Evolutionary conservation across 2,329 filamentous ascomycete genomes (phyloP), one percentile per base, ranked within the genome.

Genomic region (Calonectria leucothoes): DNA sequence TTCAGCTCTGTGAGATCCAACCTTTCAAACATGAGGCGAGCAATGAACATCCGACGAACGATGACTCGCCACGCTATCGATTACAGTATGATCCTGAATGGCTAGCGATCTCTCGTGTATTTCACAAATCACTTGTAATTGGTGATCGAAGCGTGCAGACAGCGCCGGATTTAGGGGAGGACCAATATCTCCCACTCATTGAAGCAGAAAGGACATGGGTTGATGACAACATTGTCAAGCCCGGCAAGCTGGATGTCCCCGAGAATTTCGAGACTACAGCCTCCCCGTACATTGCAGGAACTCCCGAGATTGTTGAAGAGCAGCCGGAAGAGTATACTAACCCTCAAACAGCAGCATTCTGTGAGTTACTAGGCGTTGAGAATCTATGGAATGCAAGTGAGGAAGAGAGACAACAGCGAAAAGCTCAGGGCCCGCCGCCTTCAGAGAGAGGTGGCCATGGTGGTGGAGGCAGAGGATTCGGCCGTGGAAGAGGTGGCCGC

Each of bases 11-110:
- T 39, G 90, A 94, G 37, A 86, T 96, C 23, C 81, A 85, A 3
- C 87, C 91, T 4, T 81, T 89, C 51, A 85, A 88, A 20, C 72
- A 84, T 0, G 75, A 83, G 20, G 35, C 82, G 4, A 65, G 76
- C 17, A 63, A 74, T 1, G 52, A 69, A 3, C 66, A 80, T 65
- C 76, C 76, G 51, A 77, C 80, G 6, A 70, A 68, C 6, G 27
- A 78, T 15, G 69, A 72, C 5, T 69, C 68, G 1, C 78, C 80
- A 25, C 91, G 92, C 1, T 90, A 91, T 77, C 87, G 86, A 14
- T 88, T 98, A 0, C 87, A 92, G 61, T 98, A 99, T 82, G 97
- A 99, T 83, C 91, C 93, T 14, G 97, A 99, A 85, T 99, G 96
- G 96, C 92, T 99, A 10, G 94, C 97, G 51, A 98, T 99, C 76